Base-by-base conservation (phyloP, 1,139 yeast genomes). In the Pichia sp. region DNA sequence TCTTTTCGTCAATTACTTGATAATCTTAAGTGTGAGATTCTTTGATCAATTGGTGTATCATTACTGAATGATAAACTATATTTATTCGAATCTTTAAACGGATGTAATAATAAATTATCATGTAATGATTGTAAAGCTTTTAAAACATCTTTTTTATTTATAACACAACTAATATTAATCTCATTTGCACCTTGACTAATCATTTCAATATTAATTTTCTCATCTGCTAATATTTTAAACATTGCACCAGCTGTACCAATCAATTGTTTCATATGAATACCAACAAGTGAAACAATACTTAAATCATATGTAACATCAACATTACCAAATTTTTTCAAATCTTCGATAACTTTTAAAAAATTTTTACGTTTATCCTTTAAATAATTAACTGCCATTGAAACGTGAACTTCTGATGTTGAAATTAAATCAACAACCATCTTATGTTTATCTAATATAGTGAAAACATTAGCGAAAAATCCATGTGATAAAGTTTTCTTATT, bases 141-240 rank as follows among this genome's bases (percentile, higher is more conserved):
- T 36, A 86, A 67, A 11, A 95, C 80, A 56, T 91, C 94, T 45
- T 68, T 67, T 52, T 84, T 88, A 51, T 83, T 85, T 46, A 91
- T 86, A 43, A 91, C 98, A 47, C 97, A 94, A 31, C 95, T 84
- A 42, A 91, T 91, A 62, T 91, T 91, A 55, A 91, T 91, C 64
- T 91, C 98, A 58, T 91, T 89, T 26, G 98, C 96, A 52, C 98
- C 98, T 69, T 91, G 98, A 43, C 89, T 78, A 58, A 91, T 91
- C 98, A 91, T 91, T 63, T 91, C 98, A 54, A 91, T 88, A 64
- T 91, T 91, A 56, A 91, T 84, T 42, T 76, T 77, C 54, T 91
- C 95, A 57, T 85, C 93, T 5, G 97, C 97, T 54, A 91, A 69
- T 3, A 94, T 86, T 52, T 89, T 81, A 66, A 91, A 91, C 96